Evolutionary conservation across 345 rosid species (phyloP), one percentile per base, ranked within the genome.

Genomic region (Sonneratia alba): DNA sequence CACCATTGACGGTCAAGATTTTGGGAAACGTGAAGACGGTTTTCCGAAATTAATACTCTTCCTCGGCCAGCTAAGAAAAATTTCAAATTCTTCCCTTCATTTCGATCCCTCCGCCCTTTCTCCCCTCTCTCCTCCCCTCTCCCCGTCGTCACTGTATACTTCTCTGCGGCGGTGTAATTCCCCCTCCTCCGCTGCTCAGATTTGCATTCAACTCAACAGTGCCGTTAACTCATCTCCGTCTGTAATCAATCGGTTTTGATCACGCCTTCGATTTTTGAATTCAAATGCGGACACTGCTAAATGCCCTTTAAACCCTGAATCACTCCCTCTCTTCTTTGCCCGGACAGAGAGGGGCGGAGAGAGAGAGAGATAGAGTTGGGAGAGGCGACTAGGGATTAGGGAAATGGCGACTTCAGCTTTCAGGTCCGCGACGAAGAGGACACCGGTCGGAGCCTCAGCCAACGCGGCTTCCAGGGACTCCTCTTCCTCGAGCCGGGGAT

Each of bases 391-490:
- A 19, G 45, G 45, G 45, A 42, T 42, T 21, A 6, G 22, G 42
- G 7, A 24, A 38, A 91, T 93, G 98, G 96, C 97, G 18, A 88
- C 96, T 19, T 89, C 94, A 37, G 84, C 96, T 3, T 87, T 90
- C 82, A 91, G 82, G 75, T 86, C 92, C 76, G 81, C 89, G 6
- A 81, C 85, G 36, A 81, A 73, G 81, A 77, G 96, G 36, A 75
- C 87, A 21, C 67, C 92, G 3, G 61, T 79, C 19, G 79, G 76
- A 9, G 79, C 81, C 48, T 83, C 92, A 8, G 67, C 89, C 13
- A 66, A 16, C 3, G 66, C 86, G 38, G 70, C 83, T 32, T 55
- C 85, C 47, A 83, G 77, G 47, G 86, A 78, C 73, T 84, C 88
- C 32, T 72, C 85, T 70, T 78, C 87, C 27, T 47, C 82, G 21